Percentiles rank a stretch among this genome's conserved stretches.
phyloP scores from a whole-genome alignment of 768 basidiomycete species.

The Termitomyces sp. region DNA sequence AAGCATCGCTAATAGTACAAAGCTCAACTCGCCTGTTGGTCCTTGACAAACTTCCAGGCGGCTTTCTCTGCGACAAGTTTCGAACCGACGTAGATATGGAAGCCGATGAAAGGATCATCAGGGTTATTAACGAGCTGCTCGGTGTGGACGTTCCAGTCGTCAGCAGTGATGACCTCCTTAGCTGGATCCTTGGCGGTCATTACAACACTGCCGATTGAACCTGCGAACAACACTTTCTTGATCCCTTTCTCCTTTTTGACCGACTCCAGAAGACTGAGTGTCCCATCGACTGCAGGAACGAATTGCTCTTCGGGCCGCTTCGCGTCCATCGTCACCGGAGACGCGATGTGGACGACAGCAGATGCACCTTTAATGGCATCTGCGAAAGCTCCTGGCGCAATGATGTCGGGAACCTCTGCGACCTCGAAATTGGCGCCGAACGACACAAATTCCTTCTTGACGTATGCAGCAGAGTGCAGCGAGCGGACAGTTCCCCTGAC shows the following conservation, averaged over 20 bases:
- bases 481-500: slow-evolving; percentile 12
- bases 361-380: slow-evolving; percentile 7
- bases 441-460: slow-evolving; percentile 8
- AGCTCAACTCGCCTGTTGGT: slow-evolving; percentile 2
- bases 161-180: slow-evolving; percentile 7
- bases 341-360: slow-evolving; percentile 14
- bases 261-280: slow-evolving; percentile 3
- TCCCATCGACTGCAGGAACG: slow-evolving; percentile 11
- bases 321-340: slow-evolving; percentile 11
- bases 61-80: slow-evolving; percentile 12
- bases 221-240: slow-evolving; percentile 10
- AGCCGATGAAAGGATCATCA: slow-evolving; percentile 12
- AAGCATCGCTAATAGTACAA: not conserved
- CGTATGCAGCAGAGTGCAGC: slow-evolving; percentile 1
- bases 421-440: slow-evolving; percentile 8
- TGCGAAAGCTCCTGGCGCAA: not conserved
- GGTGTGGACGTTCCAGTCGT: slow-evolving; percentile 11
- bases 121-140: slow-evolving; percentile 10
- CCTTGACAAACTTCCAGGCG: slow-evolving; percentile 13
- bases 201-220: slow-evolving; percentile 12
- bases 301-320: slow-evolving; percentile 13
- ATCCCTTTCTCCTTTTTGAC: slow-evolving; percentile 3
- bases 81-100: slow-evolving; percentile 14
- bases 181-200: slow-evolving; percentile 14
- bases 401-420: slow-evolving; percentile 11